phyloP scores from a whole-genome alignment of 768 basidiomycete genomes.

The Leccinum disarticulatum region DNA sequence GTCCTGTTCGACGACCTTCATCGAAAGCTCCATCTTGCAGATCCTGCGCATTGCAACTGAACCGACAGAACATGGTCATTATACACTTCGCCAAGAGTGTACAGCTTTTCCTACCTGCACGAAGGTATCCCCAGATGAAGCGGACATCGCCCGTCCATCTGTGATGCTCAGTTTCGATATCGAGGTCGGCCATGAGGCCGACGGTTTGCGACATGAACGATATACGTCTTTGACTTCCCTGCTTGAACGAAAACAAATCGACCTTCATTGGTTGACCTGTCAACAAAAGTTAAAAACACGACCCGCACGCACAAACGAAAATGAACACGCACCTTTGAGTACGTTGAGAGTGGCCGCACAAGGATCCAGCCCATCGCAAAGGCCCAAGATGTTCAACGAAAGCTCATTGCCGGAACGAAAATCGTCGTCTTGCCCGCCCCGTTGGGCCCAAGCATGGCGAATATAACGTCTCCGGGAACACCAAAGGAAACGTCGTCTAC shows the following conservation, averaged over 20 bases:
- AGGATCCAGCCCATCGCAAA: conserved; percentile 69
- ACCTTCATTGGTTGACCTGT: conserved; percentile 70
- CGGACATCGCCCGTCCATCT: conserved; percentile 86
- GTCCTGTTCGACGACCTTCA: conserved; percentile 68
- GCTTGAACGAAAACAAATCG: conserved; percentile 77
- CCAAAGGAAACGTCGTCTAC: conserved; percentile 76
- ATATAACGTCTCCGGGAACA: conserved; percentile 59
- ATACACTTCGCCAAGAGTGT: neutral
- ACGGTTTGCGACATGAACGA: conserved; percentile 85
- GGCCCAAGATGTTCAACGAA: conserved; percentile 69
- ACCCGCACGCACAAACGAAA: neutral
- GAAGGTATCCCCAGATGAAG: conserved; percentile 70
- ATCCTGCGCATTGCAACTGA: conserved; percentile 58
- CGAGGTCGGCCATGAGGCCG: conserved; percentile 84
- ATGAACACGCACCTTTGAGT: conserved; percentile 58
- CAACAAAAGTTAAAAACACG: neutral
- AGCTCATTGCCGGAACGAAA: conserved; percentile 80
- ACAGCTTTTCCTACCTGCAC: conserved; percentile 50
- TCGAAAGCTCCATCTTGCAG: conserved; percentile 70
- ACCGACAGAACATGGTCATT: conserved; percentile 1
- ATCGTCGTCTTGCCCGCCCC: conserved; percentile 84
- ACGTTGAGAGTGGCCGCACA: conserved; percentile 71
- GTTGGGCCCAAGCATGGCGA: conserved; percentile 77
- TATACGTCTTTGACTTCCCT: conserved; percentile 58
- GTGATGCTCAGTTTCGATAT: conserved; percentile 79